phyloP scores from a whole-genome alignment of 306 rosid species.

The Hippophae tibetana region DNA sequence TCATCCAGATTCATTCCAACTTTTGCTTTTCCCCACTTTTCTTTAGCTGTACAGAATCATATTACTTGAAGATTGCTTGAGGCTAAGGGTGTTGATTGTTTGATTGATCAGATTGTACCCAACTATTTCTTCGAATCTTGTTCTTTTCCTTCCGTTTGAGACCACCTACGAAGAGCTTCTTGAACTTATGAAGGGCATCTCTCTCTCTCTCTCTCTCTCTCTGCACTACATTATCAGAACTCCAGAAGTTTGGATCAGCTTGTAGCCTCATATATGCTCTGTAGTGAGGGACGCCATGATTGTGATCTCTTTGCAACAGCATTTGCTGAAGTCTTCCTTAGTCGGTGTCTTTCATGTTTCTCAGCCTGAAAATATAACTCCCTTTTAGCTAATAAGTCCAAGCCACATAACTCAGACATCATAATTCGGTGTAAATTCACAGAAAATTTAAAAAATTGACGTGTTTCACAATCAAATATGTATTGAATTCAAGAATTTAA shows the following conservation, averaged over 20 bases:
- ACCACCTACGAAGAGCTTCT: slow-evolving; percentile 16
- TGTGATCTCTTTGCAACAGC: slow-evolving; percentile 43
- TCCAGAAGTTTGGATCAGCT: slow-evolving; percentile 26
- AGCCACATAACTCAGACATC: too few relatives aligned
- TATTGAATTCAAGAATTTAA: too few relatives aligned
- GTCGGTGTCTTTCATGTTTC: slow-evolving; percentile 50
- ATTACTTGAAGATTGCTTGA: slow-evolving; percentile 27
- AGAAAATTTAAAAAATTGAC: too few relatives aligned
- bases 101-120: slow-evolving; percentile 27
- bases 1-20: slow-evolving; percentile 19
- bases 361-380: slow-evolving; percentile 35
- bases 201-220: too few relatives aligned
- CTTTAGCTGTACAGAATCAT: slow-evolving; percentile 39
- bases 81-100: slow-evolving; percentile 28
- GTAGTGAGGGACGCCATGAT: slow-evolving; percentile 85
- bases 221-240: slow-evolving; percentile 2
- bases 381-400: not conserved
- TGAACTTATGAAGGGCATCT: not conserved
- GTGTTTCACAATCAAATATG: too few relatives aligned
- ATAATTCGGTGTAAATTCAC: not conserved
- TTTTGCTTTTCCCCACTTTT: not conserved
- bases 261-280: slow-evolving; percentile 72
- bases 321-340: slow-evolving; percentile 34
- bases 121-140: slow-evolving; percentile 8
- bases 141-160: slow-evolving; percentile 13